Conservation (phyloP, 2,329 filamentous ascomycete species). For the Exophiala sp. region DNA sequence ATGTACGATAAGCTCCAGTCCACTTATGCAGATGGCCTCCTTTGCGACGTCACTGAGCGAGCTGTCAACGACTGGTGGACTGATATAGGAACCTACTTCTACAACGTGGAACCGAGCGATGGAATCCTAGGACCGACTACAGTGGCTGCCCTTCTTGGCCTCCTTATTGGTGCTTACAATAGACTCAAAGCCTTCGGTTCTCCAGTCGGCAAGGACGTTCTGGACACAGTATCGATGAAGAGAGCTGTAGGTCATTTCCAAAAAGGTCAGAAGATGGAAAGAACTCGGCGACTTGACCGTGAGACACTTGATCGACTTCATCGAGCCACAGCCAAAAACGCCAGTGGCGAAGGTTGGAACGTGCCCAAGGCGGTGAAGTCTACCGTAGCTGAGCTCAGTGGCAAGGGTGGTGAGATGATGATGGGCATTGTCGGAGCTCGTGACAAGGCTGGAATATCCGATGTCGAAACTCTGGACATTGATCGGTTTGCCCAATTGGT, state of each 20-base stretch:
- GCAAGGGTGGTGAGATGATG: constrained; percentile 88
- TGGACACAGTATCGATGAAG: constrained; percentile 77
- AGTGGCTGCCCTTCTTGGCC: constrained; percentile 77
- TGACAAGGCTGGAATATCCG: constrained; percentile 83
- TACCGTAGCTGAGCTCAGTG: constrained; percentile 85
- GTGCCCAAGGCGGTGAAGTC: constrained; percentile 93
- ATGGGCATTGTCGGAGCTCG: constrained; percentile 87
- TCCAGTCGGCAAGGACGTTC: constrained; percentile 82
- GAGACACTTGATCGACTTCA: constrained; percentile 77
- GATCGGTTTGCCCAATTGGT: constrained; percentile 73
- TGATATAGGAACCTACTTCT: constrained; percentile 84
- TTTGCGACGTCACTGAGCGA: constrained; percentile 88
- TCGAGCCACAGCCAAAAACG: constrained; percentile 79
- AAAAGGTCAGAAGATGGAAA: constrained; percentile 74
- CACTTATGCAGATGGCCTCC: constrained; percentile 82
- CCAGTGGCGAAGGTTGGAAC: constrained; percentile 81
- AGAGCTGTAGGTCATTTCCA: constrained; percentile 83
- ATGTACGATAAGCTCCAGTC: constrained; percentile 82
- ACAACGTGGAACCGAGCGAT: constrained; percentile 86
- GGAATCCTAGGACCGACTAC: constrained; percentile 89
- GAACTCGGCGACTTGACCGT: constrained; percentile 72
- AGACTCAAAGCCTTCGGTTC: constrained; percentile 77
- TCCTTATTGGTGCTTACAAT: constrained; percentile 84
- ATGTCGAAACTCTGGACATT: constrained; percentile 86
- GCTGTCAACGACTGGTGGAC: constrained; percentile 95